Percentiles rank a stretch among this genome's conserved stretches.
Evolutionary conservation across 352 stramenopile genomes (phyloP).

Genomic region (Thalassiosira mediterranea): DNA sequence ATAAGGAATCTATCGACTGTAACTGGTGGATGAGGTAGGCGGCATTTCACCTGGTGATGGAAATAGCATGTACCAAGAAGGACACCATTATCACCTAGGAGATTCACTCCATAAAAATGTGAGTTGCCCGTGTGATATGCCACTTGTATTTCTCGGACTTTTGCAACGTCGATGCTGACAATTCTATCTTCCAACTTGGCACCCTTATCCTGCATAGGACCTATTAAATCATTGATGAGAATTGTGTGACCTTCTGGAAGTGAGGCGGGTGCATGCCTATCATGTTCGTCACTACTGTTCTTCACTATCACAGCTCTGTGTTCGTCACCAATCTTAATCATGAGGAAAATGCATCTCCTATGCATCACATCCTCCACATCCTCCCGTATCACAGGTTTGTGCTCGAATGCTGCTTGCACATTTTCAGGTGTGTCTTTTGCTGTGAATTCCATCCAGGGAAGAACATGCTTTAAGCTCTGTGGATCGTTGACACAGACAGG

Average conservation of each 20-base stretch:
- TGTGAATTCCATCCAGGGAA: neutral
- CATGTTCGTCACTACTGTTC: neutral
- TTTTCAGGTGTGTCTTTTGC: conserved; percentile 10
- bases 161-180: neutral
- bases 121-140: neutral
- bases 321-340: neutral
- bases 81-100: neutral
- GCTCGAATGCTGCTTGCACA: neutral
- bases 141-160: neutral
- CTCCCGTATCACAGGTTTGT: neutral
- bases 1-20: neutral
- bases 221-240: no score
- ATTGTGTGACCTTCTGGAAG: conserved; percentile 5
- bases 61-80: neutral
- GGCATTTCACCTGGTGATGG: neutral
- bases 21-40: conserved; percentile 1
- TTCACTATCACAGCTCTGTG: neutral
- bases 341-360: conserved; percentile 3
- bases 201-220: neutral
- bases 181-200: neutral
- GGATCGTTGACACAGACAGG: conserved; percentile 7
- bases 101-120: conserved; percentile 1
- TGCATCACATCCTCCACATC: conserved; percentile 13
- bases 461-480: conserved; percentile 14
- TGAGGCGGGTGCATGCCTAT: neutral